A percentile compares a stretch with the other conserved stretches of the same genome.
Evolutionary conservation across 345 rosid genomes (phyloP).

Genomic region (Syzygium oleosum): DNA sequence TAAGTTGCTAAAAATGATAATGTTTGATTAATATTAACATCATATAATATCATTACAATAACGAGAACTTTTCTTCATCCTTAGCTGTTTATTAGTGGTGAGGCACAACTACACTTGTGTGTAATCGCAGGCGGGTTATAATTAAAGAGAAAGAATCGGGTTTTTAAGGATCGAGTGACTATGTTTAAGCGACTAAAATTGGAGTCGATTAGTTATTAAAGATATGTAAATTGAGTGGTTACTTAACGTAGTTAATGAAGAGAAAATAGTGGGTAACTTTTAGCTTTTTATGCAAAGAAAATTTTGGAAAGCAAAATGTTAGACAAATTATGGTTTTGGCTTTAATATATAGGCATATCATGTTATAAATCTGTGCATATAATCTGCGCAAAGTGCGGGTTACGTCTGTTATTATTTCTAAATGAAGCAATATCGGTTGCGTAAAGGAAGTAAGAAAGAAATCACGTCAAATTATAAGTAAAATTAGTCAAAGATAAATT

Average conservation of each 20-base stretch:
- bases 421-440: neutral
- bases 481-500: neutral
- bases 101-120: neutral
- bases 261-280: neutral
- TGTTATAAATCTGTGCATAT: neutral
- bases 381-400: neutral
- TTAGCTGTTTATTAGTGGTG: neutral
- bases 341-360: neutral
- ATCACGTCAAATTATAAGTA: neutral
- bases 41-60: neutral
- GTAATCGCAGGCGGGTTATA: neutral
- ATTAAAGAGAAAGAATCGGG: neutral
- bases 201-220: neutral
- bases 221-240: neutral
- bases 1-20: neutral
- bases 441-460: neutral
- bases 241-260: neutral
- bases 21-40: neutral
- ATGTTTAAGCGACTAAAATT: neutral
- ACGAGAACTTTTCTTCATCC: neutral
- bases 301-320: neutral
- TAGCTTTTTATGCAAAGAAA: neutral
- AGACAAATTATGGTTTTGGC: neutral
- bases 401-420: too few relatives aligned
- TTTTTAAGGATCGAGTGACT: neutral